phyloP scores from a whole-genome alignment of 2,329 filamentous ascomycete species.

The Cercospora citrullina region DNA sequence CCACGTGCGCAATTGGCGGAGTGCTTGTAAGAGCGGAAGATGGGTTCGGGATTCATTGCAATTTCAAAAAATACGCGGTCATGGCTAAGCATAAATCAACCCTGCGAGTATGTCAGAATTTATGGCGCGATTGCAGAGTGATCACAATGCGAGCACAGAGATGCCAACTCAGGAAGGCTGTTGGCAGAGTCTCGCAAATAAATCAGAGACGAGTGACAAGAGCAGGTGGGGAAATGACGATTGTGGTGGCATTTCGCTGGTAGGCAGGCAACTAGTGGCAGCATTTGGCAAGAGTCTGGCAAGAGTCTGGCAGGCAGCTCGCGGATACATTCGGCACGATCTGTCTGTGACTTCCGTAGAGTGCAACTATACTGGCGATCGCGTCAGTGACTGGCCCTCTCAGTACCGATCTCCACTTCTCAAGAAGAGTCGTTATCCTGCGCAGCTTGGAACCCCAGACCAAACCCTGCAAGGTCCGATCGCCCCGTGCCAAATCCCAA shows the following conservation, averaged over 20 bases:
- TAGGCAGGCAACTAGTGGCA: neutral
- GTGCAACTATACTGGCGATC: neutral
- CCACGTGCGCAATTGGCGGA: neutral
- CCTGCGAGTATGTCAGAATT: neutral
- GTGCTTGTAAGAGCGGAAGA: neutral
- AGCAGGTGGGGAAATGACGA: neutral
- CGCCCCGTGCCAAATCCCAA: conserved; percentile 23
- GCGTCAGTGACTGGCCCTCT: neutral
- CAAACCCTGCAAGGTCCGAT: conserved; percentile 22
- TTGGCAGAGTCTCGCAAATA: neutral
- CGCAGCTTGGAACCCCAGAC: conserved; percentile 19
- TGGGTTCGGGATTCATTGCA: neutral
- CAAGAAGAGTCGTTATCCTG: conserved; percentile 9
- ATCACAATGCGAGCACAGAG: neutral
- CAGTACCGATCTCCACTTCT: neutral
- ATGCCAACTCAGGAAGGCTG: neutral
- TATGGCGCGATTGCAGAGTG: neutral
- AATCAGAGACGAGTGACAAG: neutral
- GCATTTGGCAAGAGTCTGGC: neutral
- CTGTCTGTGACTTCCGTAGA: neutral
- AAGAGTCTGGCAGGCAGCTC: neutral
- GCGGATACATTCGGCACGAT: neutral
- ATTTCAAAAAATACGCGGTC: neutral
- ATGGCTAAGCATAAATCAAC: neutral
- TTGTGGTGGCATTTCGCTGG: neutral